Evolutionary conservation across 2,329 filamentous ascomycete genomes (phyloP).

Genomic region (Metarhizium humberi): DNA sequence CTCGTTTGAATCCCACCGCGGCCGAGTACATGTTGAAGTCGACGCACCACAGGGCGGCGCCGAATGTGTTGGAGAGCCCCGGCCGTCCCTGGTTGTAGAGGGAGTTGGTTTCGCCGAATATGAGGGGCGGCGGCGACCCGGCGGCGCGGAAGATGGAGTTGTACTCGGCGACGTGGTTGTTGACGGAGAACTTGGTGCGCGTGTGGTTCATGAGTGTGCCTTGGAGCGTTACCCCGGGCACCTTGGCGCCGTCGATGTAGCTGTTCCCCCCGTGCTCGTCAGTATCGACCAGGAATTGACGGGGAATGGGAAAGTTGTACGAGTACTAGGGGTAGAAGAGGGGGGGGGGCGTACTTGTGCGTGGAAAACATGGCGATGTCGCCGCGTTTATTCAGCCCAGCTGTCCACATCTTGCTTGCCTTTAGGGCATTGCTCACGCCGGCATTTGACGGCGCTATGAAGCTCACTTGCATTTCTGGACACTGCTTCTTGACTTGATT

Average conservation of each 20-base stretch:
- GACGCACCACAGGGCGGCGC: constrained; percentile 54
- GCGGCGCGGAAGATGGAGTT: constrained; percentile 24
- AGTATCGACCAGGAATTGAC: neutral
- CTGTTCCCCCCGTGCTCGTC: constrained; percentile 20
- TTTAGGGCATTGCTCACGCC: constrained; percentile 44
- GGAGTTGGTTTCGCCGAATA: constrained; percentile 53
- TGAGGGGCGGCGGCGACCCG: constrained; percentile 33
- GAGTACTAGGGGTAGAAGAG: neutral
- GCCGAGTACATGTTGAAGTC: constrained; percentile 54
- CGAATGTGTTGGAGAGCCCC: constrained; percentile 55
- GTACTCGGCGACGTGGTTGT: constrained; percentile 38
- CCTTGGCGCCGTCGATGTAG: constrained; percentile 51
- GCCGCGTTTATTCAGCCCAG: constrained; percentile 39
- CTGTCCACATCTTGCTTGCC: constrained; percentile 38
- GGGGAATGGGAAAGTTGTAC: too few relatives aligned
- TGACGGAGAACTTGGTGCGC: constrained; percentile 30
- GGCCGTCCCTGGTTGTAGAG: constrained; percentile 53
- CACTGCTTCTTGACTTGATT: constrained; percentile 36
- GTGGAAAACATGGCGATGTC: constrained; percentile 45
- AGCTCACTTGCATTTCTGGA: constrained; percentile 34
- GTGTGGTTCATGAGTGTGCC: constrained; percentile 56
- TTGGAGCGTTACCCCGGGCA: constrained; percentile 52
- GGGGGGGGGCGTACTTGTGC: constrained; percentile 39
- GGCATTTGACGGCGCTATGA: constrained; percentile 45
- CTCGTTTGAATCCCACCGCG: constrained; percentile 42